Evolutionary conservation across 78 protist species (phyloP).

Genomic region (Diacronema lutheri): DNA sequence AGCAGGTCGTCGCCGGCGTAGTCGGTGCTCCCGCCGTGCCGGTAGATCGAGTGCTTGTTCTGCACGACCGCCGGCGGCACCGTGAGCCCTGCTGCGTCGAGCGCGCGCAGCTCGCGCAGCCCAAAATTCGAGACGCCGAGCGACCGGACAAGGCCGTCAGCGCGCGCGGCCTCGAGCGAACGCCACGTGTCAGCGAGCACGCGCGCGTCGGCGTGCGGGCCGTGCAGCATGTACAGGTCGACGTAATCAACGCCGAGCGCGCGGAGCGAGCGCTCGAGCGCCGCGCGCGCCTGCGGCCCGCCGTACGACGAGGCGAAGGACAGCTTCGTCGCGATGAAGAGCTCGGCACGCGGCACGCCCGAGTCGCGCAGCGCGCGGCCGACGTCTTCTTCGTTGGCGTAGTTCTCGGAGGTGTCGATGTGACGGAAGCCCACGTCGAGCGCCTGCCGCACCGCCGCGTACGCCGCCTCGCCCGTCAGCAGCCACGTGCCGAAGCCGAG

Average conservation of each 20-base stretch:
- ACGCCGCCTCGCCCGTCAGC: too few species aligned
- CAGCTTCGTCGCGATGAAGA: slow-evolving; percentile 46
- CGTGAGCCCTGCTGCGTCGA: background rate
- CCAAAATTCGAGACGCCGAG: slow-evolving; percentile 58
- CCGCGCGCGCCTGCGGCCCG: background rate
- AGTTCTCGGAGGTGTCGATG: slow-evolving; percentile 63
- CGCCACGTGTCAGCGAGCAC: slow-evolving; percentile 5
- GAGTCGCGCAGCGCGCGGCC: slow-evolving; percentile 38
- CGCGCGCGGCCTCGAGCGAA: background rate
- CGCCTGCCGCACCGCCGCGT: background rate
- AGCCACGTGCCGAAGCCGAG: too few species aligned
- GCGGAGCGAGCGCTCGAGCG: background rate
- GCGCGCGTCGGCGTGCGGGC: background rate
- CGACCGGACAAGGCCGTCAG: slow-evolving; percentile 20
- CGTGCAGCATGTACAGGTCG: slow-evolving; percentile 23
- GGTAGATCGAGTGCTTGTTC: slow-evolving; percentile 41
- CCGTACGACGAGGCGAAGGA: background rate
- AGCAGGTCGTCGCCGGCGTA: background rate
- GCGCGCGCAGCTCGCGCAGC: slow-evolving; percentile 27
- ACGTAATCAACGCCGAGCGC: background rate
- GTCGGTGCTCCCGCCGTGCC: background rate
- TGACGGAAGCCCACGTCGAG: slow-evolving; percentile 56
- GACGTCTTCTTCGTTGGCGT: slow-evolving; percentile 58
- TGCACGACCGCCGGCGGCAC: slow-evolving; percentile 54
- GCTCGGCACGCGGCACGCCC: slow-evolving; percentile 33